These are phyloP conservation scores for Fusarium sp. DNA, from an alignment of 2,329 filamentous ascomycete genomes.

Conservation along the genomic window DNA sequence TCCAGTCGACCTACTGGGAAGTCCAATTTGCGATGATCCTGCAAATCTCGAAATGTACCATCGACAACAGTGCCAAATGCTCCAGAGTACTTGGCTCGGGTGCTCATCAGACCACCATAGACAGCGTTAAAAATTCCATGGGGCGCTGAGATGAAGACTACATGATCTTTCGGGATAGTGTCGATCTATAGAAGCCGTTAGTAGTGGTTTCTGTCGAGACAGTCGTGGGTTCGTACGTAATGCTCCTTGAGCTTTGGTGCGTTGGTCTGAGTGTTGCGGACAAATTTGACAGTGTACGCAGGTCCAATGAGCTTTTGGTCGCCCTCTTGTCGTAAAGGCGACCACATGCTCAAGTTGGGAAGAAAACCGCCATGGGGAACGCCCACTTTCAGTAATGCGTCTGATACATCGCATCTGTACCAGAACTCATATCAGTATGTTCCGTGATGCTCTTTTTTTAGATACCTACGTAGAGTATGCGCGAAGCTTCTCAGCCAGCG, in stretches of 20 bases:
- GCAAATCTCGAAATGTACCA: conserved; percentile 20
- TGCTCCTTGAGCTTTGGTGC: background rate
- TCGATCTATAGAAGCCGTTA: background rate
- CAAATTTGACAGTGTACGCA: background rate
- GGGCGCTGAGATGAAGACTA: conserved; percentile 22
- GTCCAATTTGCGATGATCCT: conserved; percentile 18
- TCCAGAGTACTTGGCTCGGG: conserved; percentile 11
- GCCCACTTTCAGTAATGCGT: background rate
- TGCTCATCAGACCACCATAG: conserved; percentile 26
- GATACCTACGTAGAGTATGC: background rate
- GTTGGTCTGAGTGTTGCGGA: background rate
- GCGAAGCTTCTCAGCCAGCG: background rate
- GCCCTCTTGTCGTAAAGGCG: background rate
- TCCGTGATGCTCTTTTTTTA: fast-evolving
- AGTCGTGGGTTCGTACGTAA: background rate
- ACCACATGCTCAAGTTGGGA: background rate
- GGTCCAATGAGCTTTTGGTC: background rate
- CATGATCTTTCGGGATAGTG: background rate
- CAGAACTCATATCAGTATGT: fast-evolving
- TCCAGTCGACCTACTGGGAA: background rate
- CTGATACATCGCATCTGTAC: background rate
- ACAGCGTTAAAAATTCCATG: conserved; percentile 11
- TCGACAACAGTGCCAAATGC: conserved; percentile 13
- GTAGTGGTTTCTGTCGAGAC: no score
- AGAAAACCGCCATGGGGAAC: background rate